phyloP scores from a whole-genome alignment of 352 stramenopile genomes.

The Globisporangium barbulae region DNA sequence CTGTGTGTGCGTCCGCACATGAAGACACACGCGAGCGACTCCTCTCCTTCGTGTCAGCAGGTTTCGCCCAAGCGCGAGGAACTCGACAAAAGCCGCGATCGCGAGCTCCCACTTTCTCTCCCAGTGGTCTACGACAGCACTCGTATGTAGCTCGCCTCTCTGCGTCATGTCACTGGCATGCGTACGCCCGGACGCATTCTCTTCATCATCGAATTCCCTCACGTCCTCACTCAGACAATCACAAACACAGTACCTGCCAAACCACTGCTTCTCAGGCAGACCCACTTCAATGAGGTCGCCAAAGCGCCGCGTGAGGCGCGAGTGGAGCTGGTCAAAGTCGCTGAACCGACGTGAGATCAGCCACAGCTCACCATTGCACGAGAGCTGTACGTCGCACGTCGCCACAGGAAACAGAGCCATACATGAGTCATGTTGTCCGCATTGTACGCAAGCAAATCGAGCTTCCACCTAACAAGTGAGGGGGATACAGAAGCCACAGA shows the following conservation, averaged over 20 bases:
- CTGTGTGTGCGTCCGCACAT: neutral
- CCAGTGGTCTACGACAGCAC: neutral
- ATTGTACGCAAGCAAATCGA: neutral
- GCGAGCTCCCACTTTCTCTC: neutral
- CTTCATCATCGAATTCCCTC: conserved; percentile 43
- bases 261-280: conserved; percentile 87
- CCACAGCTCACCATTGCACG: conserved; percentile 80
- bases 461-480: neutral
- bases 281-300: conserved; percentile 64
- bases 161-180: neutral
- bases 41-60: conserved; percentile 35
- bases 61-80: conserved; percentile 17
- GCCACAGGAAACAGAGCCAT: neutral
- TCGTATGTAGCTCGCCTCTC: neutral
- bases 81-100: conserved; percentile 20
- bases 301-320: conserved; percentile 66
- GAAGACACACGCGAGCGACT: conserved; percentile 20
- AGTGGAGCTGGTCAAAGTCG: conserved; percentile 86
- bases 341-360: conserved; percentile 83
- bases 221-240: neutral
- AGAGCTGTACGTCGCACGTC: conserved; percentile 40
- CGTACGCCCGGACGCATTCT: conserved; percentile 9
- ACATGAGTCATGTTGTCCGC: neutral
- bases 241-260: conserved; percentile 47
- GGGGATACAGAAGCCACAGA: neutral